Conservation (phyloP, 768 basidiomycete species). For the Russula compacta region DNA sequence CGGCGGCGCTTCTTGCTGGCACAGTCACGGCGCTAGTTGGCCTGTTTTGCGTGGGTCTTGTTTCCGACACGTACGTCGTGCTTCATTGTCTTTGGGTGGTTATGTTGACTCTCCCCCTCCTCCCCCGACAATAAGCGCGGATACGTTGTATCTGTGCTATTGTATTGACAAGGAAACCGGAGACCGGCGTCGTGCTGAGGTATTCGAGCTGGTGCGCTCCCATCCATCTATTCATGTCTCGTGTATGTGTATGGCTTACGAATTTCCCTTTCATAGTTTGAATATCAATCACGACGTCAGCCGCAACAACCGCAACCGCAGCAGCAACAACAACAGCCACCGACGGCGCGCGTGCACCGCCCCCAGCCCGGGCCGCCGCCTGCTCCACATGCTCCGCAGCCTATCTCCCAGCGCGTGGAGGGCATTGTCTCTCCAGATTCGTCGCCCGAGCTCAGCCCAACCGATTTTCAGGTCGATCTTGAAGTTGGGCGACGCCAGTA, state of each 20-base stretch:
- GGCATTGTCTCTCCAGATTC: constrained; percentile 16
- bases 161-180: constrained; percentile 53
- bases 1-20: constrained; percentile 68
- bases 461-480: constrained; percentile 7
- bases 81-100: background rate
- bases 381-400: constrained; percentile 13
- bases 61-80: constrained; percentile 58
- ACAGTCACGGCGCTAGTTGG: constrained; percentile 76
- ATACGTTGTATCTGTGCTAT: constrained; percentile 59
- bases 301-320: background rate
- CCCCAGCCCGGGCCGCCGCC: constrained; percentile 1
- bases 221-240: background rate
- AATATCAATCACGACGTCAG: constrained; percentile 13
- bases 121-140: constrained; percentile 35
- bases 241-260: background rate
- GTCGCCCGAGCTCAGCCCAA: constrained; percentile 15
- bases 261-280: constrained; percentile 7
- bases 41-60: constrained; percentile 71
- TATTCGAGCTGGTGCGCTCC: constrained; percentile 44
- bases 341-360: background rate
- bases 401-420: constrained; percentile 19
- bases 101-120: background rate
- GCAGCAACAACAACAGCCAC: constrained; percentile 4
- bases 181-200: constrained; percentile 41
- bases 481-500: constrained; percentile 6